These are phyloP conservation scores for Termitomyces sp. DNA, from an alignment of 768 basidiomycete species.

Conservation along the genomic window DNA sequence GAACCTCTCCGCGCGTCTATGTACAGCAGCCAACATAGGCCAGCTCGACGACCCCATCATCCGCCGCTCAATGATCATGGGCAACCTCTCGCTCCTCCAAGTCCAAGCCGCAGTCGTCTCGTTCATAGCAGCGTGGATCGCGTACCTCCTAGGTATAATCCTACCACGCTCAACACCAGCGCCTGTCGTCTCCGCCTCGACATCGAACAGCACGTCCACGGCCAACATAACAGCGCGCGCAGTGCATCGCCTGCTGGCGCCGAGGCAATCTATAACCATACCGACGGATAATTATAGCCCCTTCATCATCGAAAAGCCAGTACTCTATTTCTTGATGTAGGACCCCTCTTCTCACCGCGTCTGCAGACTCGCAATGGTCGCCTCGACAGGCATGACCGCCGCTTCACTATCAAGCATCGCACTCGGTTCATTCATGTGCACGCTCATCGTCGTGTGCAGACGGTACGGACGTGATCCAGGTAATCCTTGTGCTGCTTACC, in stretches of 20 bases:
- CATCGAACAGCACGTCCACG: not conserved
- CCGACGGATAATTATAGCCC: constrained; percentile 16
- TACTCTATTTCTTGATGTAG: not conserved
- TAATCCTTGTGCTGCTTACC: constrained; percentile 34
- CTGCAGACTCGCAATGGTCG: constrained; percentile 71
- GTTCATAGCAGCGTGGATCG: constrained; percentile 77
- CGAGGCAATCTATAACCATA: constrained; percentile 25
- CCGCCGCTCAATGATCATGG: constrained; percentile 67
- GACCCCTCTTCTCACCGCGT: not conserved
- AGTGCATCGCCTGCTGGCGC: constrained; percentile 11
- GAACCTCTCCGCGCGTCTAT: constrained; percentile 95
- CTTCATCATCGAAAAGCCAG: constrained; percentile 11
- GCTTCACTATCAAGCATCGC: constrained; percentile 74
- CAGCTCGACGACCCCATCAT: constrained; percentile 73
- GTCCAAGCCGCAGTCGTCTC: constrained; percentile 92
- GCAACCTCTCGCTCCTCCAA: constrained; percentile 85
- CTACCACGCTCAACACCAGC: constrained; percentile 40
- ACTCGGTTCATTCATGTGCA: constrained; percentile 92
- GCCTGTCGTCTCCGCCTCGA: not conserved
- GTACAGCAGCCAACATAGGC: constrained; percentile 92
- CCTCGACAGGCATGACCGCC: constrained; percentile 76
- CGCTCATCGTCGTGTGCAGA: constrained; percentile 76
- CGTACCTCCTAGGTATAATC: constrained; percentile 68
- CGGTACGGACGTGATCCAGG: constrained; percentile 82
- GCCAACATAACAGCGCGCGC: constrained; percentile 4